Percentiles rank a stretch among this genome's conserved stretches.
phyloP scores from a whole-genome alignment of 768 basidiomycete species.

The Macrolepiota albuminosa region DNA sequence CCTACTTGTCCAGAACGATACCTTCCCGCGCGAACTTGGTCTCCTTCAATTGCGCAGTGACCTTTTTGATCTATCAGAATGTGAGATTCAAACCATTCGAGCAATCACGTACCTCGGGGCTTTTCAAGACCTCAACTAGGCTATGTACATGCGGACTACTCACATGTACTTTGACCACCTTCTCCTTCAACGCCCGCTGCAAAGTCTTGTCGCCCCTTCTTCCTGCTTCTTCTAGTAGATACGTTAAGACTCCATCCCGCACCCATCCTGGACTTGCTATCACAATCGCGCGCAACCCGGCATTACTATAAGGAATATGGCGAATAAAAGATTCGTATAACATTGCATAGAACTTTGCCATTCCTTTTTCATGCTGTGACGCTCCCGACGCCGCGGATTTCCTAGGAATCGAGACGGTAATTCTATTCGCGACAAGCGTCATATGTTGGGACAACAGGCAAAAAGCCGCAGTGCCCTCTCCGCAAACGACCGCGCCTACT shows the following conservation, averaged over 20 bases:
- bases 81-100: not conserved
- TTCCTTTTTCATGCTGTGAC: constrained; percentile 89
- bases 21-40: constrained; percentile 97
- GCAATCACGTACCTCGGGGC: constrained; percentile 69
- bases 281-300: constrained; percentile 80
- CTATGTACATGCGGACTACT: constrained; percentile 95
- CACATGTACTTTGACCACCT: constrained; percentile 87
- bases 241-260: constrained; percentile 81
- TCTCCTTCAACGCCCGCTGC: constrained; percentile 70
- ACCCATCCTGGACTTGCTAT: constrained; percentile 98
- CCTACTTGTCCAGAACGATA: constrained; percentile 80
- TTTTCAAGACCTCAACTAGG: constrained; percentile 88
- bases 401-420: constrained; percentile 85
- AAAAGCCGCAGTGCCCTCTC: constrained; percentile 93
- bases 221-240: constrained; percentile 77
- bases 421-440: constrained; percentile 88
- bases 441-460: constrained; percentile 96
- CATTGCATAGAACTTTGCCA: constrained; percentile 76
- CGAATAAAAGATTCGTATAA: constrained; percentile 84
- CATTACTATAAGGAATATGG: constrained; percentile 81
- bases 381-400: constrained; percentile 81
- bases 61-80: constrained; percentile 33
- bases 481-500: constrained; percentile 92
- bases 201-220: constrained; percentile 79
- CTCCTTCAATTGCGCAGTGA: constrained; percentile 75